Conservation (phyloP, 257 asterid species). For the Solanum piurae region DNA sequence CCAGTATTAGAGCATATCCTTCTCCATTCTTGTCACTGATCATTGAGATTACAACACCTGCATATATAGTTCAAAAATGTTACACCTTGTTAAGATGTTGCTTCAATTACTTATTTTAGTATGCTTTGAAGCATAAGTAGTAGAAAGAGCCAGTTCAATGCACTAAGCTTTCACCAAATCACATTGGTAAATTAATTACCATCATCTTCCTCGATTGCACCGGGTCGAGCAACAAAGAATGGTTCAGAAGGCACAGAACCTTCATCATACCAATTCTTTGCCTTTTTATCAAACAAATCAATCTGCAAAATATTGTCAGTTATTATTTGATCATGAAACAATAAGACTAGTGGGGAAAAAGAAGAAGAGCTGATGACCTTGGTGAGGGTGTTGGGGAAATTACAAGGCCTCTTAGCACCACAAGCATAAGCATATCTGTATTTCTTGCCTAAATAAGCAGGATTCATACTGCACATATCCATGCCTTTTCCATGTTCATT, state of each 20-base stretch:
- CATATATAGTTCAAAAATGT: neutral
- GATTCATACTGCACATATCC: slow-evolving; percentile 97
- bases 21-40: slow-evolving; percentile 74
- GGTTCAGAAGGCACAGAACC: slow-evolving; percentile 93
- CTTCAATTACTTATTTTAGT: too few relatives aligned
- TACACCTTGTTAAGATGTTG: neutral
- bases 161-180: too few relatives aligned
- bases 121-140: too few relatives aligned
- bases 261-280: slow-evolving; percentile 77
- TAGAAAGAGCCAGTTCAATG: too few relatives aligned
- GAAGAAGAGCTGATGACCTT: slow-evolving; percentile 30
- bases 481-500: slow-evolving; percentile 83
- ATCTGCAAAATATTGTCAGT: slow-evolving; percentile 4
- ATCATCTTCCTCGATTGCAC: slow-evolving; percentile 81
- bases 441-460: slow-evolving; percentile 53
- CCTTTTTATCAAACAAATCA: slow-evolving; percentile 50
- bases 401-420: slow-evolving; percentile 92
- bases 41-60: slow-evolving; percentile 86
- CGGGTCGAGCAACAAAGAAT: slow-evolving; percentile 79
- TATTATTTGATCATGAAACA: neutral
- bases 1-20: slow-evolving; percentile 74
- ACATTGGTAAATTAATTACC: slow-evolving; percentile 27
- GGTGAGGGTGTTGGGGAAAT: slow-evolving; percentile 91
- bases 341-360: neutral
- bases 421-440: slow-evolving; percentile 91